phyloP scores from a whole-genome alignment of 2,329 filamentous ascomycete species.

The Chalara sp. region DNA sequence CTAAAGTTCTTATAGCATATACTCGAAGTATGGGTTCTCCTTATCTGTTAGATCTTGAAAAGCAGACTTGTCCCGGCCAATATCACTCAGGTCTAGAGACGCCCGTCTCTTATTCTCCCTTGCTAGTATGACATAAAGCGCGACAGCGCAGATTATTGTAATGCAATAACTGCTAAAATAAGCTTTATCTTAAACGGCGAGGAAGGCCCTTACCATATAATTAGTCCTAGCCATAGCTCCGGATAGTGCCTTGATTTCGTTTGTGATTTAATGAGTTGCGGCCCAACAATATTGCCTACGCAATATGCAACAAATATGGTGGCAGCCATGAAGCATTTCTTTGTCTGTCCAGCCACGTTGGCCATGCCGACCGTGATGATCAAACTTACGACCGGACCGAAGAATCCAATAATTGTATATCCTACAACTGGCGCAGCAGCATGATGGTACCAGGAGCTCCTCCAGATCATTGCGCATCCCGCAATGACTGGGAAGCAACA shows the following conservation, averaged over 20 bases:
- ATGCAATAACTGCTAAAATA: conserved; percentile 51
- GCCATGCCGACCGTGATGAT: conserved; percentile 51
- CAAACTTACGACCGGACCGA: conserved; percentile 63
- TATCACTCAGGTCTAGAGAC: conserved; percentile 44
- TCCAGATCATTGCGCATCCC: conserved; percentile 71
- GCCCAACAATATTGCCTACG: conserved; percentile 70
- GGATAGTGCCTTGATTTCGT: conserved; percentile 63
- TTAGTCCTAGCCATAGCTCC: conserved; percentile 62
- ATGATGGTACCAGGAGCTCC: conserved; percentile 54
- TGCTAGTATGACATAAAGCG: conserved; percentile 52
- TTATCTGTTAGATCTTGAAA: conserved; percentile 65
- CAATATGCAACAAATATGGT: conserved; percentile 72
- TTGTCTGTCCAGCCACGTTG: conserved; percentile 70
- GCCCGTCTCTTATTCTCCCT: conserved; percentile 51
- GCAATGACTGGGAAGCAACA: conserved; percentile 70
- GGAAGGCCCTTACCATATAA: conserved; percentile 41
- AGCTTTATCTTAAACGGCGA: neutral
- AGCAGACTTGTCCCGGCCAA: conserved; percentile 55
- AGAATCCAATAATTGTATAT: conserved; percentile 67
- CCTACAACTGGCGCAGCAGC: conserved; percentile 62
- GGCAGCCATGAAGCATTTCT: conserved; percentile 71
- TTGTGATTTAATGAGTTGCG: conserved; percentile 62
- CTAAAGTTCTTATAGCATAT: conserved; percentile 27
- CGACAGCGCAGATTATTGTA: conserved; percentile 49
- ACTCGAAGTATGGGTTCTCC: conserved; percentile 61